A percentile compares a stretch with the other conserved stretches of the same genome.
Conservation (phyloP, 495 filamentous ascomycete genomes). For the Penicillium taxi region DNA sequence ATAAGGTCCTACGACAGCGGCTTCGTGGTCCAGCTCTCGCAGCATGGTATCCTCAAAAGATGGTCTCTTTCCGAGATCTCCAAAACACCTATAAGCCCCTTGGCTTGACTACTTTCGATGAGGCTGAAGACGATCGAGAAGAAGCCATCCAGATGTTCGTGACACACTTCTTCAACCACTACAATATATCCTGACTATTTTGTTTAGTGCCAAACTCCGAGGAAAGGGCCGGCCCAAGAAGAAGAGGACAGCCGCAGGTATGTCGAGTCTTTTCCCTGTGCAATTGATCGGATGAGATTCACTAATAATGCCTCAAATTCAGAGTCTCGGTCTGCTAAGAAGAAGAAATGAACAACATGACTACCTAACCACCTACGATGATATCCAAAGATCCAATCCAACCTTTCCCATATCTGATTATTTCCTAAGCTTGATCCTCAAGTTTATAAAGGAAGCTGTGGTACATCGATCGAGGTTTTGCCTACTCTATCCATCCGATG, state of each 20-base stretch:
- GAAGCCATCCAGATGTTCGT: conserved; percentile 62
- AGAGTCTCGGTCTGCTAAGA: conserved; percentile 38
- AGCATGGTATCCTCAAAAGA: conserved; percentile 76
- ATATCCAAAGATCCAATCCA: no score
- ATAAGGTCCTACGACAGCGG: conserved; percentile 79
- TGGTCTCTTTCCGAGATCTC: conserved; percentile 61
- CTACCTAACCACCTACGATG: no score
- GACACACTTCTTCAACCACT: background rate
- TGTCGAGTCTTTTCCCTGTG: conserved; percentile 12
- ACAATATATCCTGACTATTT: background rate
- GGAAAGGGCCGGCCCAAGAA: conserved; percentile 92
- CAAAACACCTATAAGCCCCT: conserved; percentile 43
- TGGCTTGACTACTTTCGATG: conserved; percentile 58
- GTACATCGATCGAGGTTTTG: no score
- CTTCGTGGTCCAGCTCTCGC: conserved; percentile 69
- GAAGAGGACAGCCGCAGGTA: conserved; percentile 65
- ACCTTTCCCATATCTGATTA: no score
- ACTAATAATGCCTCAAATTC: conserved; percentile 3
- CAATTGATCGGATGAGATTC: background rate
- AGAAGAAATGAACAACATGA: conserved; percentile 40
- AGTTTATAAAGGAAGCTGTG: no score
- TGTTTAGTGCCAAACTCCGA: conserved; percentile 55
- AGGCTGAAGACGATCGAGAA: conserved; percentile 68
- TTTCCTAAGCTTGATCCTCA: no score
- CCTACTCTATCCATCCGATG: no score